Conservation (phyloP, 768 basidiomycete species). For the Tubosaeta sp. region DNA sequence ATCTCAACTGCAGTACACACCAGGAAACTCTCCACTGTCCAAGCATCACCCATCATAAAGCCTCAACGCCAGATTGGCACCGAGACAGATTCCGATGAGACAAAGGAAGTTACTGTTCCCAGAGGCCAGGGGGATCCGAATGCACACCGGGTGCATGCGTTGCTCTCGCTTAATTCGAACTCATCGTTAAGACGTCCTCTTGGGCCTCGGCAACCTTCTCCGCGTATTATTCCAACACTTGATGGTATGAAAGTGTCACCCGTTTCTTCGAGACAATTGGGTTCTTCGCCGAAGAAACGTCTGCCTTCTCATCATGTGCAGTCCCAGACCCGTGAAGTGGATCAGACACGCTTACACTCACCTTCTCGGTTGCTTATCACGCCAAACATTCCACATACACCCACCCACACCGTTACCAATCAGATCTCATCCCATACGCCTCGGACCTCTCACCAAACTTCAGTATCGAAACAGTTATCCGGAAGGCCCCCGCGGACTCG, state of each 20-base stretch:
- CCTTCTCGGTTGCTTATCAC: neutral
- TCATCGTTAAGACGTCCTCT: constrained; percentile 24
- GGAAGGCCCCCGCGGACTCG: constrained; percentile 27
- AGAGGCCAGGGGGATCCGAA: neutral
- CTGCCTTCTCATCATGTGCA: neutral
- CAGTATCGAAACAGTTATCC: constrained; percentile 19
- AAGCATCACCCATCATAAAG: constrained; percentile 26
- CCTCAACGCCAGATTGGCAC: constrained; percentile 7
- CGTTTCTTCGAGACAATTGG: neutral
- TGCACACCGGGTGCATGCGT: constrained; percentile 9
- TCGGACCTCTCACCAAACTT: constrained; percentile 5
- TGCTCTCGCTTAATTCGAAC: constrained; percentile 15
- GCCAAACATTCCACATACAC: constrained; percentile 2
- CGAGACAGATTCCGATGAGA: constrained; percentile 1
- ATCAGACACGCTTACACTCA: constrained; percentile 12
- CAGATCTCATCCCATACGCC: constrained; percentile 16
- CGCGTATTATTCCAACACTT: constrained; percentile 5
- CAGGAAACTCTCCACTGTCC: constrained; percentile 29
- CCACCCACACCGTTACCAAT: constrained; percentile 21
- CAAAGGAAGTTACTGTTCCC: neutral
- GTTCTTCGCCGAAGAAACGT: constrained; percentile 5
- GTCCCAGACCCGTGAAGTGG: neutral
- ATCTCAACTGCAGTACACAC: constrained; percentile 5
- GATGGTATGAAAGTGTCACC: constrained; percentile 1
- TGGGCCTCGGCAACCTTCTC: constrained; percentile 20